Percentiles rank a stretch among this genome's conserved stretches.
Conservation (phyloP, 371 early-diverging fungal genomes). For the Massospora cicadina region DNA sequence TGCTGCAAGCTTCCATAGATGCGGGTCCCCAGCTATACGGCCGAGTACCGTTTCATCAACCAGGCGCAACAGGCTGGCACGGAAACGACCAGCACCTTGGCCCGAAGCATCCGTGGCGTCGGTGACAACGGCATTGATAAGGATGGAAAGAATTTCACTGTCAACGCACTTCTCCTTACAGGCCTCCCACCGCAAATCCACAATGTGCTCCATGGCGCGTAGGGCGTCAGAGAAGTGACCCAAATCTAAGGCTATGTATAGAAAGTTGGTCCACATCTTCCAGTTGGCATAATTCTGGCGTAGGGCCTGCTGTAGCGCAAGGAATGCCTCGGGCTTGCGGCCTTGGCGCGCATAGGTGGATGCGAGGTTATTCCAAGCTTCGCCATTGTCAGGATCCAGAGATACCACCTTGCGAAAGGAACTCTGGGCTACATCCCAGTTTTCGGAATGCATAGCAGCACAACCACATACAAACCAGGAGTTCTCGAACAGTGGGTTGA, state of each 20-base stretch:
- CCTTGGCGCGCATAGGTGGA: constrained; percentile 51
- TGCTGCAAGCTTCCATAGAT: constrained; percentile 56
- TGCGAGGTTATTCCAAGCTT: constrained; percentile 94
- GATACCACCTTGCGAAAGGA: constrained; percentile 62
- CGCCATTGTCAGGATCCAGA: constrained; percentile 68
- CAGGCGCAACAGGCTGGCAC: constrained; percentile 27
- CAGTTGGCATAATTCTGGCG: constrained; percentile 61
- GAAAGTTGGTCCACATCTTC: constrained; percentile 85
- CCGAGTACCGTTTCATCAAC: constrained; percentile 43
- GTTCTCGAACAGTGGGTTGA: constrained; percentile 87
- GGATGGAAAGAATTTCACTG: constrained; percentile 42
- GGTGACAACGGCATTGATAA: constrained; percentile 46
- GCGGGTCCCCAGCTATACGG: constrained; percentile 52
- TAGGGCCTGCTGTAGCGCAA: constrained; percentile 65
- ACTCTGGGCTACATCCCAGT: constrained; percentile 51
- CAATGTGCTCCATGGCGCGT: constrained; percentile 61
- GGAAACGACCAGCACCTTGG: constrained; percentile 21
- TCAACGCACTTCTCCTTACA: constrained; percentile 53
- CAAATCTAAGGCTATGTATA: constrained; percentile 56
- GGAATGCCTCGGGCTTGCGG: constrained; percentile 56
- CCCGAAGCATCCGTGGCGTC: constrained; percentile 41
- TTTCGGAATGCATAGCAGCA: constrained; percentile 63
- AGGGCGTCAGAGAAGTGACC: constrained; percentile 71
- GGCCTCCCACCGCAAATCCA: constrained; percentile 52
- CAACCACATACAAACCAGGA: constrained; percentile 94